Base-by-base conservation (phyloP, 2,329 filamentous ascomycete genomes). In the Rosellinia necatrix region DNA sequence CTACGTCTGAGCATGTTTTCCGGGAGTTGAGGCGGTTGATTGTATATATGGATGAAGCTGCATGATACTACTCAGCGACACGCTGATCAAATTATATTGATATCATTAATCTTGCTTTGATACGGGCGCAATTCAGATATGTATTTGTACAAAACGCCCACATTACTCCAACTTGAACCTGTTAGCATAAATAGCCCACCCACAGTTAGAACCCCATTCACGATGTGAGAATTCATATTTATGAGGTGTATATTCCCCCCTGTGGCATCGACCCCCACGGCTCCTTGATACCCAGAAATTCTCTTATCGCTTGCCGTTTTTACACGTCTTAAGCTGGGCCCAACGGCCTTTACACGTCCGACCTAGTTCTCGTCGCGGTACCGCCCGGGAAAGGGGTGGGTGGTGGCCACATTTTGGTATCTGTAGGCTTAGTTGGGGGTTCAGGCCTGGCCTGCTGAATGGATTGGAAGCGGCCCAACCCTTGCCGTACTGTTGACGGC, bases 61-160 rank as follows among this genome's bases (percentile, higher is more conserved):
- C 37, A 37, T 41, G 53, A 56, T 56, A 56, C 53, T 49, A 51
- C 48, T 47, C 13, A 12, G 10, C 13, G n/a, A 32, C 10, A n/a
- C 21, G 7, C 15, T 22, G 7, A 21, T 13, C 30, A 49, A 4
- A 34, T 40, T 17, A 27, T 32, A 27, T 30, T 22, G 12, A 29
- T 8, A 35, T n/a, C 13, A 21, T 35, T 13, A 32, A 30, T 10
- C 21, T 34, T 8, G n/a, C 6, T 47, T 3, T 41, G 2, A 15
- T 6, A 12, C 7, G 5, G 2, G 6, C 15, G 17, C 38, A 25
- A 41, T 25, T 27, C 21, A 6, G 13, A 21, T 27, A 27, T 30
- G 12, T 24, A 37, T 24, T 44, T 2, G 21, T 51, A n/a, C 9
- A 9, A 35, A 6, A 38, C 15, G 9, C 29, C 15, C 12, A 29